A percentile compares a stretch with the other conserved stretches of the same genome.
These are phyloP conservation scores for Lenwebbia sp. DNA, from an alignment of 345 rosid species.

Conservation along the genomic window DNA sequence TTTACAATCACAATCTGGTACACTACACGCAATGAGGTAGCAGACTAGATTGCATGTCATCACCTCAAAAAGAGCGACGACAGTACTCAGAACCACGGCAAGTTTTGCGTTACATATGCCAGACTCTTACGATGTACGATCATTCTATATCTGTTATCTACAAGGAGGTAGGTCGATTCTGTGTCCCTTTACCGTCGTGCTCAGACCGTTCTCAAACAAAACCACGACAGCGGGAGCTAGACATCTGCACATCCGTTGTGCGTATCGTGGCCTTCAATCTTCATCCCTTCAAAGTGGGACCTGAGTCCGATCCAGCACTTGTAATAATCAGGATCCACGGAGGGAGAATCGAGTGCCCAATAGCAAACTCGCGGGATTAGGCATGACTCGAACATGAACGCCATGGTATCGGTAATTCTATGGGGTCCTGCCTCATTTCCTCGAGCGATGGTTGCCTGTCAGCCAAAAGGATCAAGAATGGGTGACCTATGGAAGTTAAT, in stretches of 20 bases:
- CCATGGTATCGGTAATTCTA: slow-evolving; percentile 71
- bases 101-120: neutral
- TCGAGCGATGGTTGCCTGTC: slow-evolving; percentile 52
- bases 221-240: neutral
- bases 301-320: slow-evolving; percentile 91
- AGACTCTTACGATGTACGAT: neutral
- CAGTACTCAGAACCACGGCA: neutral
- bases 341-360: slow-evolving; percentile 80
- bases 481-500: neutral
- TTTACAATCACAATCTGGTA: neutral
- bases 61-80: neutral
- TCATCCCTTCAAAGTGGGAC: slow-evolving; percentile 54
- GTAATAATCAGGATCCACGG: slow-evolving; percentile 62
- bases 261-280: neutral
- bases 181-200: neutral
- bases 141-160: neutral
- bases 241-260: neutral
- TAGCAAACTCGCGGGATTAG: slow-evolving; percentile 78
- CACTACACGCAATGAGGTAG: neutral
- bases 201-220: neutral
- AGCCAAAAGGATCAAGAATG: neutral
- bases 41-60: neutral
- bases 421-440: slow-evolving; percentile 59
- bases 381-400: slow-evolving; percentile 93
- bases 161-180: neutral